These are phyloP conservation scores for Daldinia grandis DNA, from an alignment of 495 filamentous ascomycete genomes.

Conservation along the genomic window DNA sequence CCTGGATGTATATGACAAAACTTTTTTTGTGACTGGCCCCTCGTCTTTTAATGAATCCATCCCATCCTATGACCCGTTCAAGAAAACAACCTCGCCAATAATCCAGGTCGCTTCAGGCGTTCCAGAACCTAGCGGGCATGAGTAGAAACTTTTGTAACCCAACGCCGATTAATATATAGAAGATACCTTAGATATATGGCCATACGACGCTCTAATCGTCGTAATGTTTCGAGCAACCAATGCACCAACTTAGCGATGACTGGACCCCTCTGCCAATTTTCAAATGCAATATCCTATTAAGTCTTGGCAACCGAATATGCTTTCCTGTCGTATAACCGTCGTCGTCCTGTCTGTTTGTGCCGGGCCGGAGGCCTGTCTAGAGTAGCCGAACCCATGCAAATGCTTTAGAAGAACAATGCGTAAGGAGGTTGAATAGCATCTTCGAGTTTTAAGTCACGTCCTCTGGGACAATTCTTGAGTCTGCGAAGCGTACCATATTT, in stretches of 20 bases:
- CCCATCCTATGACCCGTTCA: constrained; percentile 1
- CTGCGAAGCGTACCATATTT: not conserved
- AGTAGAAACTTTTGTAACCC: constrained; percentile 28
- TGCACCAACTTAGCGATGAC: constrained; percentile 1
- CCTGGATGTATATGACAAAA: not conserved
- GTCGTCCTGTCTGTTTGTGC: constrained; percentile 9
- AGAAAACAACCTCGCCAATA: not conserved
- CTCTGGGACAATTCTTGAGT: not conserved
- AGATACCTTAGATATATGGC: constrained; percentile 15
- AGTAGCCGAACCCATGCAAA: constrained; percentile 7
- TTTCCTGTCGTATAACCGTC: constrained; percentile 10
- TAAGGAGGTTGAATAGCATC: not conserved
- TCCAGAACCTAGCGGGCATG: not conserved
- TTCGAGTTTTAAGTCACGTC: not conserved
- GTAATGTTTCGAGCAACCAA: not conserved
- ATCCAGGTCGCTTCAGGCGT: constrained; percentile 20
- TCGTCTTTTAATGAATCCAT: constrained; percentile 15
- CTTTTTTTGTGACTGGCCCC: not conserved
- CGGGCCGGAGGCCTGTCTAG: not conserved
- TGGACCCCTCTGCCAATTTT: constrained; percentile 24
- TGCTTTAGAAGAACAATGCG: constrained; percentile 10
- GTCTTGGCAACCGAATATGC: constrained; percentile 18
- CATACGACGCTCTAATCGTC: constrained; percentile 1
- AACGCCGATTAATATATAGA: constrained; percentile 32
- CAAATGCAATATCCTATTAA: constrained; percentile 32